Conservation (phyloP, 2,329 filamentous ascomycete genomes). For the Verticillium klebahnii region DNA sequence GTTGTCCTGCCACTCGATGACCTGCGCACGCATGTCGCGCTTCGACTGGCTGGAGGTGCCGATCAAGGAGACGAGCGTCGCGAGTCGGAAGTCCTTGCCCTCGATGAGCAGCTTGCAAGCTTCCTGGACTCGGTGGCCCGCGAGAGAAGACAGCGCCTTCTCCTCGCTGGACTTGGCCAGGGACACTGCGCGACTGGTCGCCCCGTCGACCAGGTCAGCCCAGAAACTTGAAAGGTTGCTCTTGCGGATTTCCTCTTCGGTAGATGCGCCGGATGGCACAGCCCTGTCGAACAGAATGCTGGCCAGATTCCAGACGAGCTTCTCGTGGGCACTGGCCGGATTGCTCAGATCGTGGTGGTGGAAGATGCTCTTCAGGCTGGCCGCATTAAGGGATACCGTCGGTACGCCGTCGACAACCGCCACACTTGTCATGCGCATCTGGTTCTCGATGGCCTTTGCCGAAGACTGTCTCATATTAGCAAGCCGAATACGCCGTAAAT, state of each 20-base stretch:
- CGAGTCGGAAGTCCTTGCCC: constrained; percentile 76
- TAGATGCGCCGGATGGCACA: constrained; percentile 24
- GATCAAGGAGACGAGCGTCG: constrained; percentile 77
- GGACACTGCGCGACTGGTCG: constrained; percentile 48
- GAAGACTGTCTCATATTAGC: constrained; percentile 36
- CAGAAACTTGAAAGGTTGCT: constrained; percentile 65
- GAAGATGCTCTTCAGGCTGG: constrained; percentile 31
- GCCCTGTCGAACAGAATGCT: constrained; percentile 81
- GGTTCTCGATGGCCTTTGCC: constrained; percentile 48
- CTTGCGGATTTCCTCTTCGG: constrained; percentile 41
- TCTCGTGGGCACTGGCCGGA: constrained; percentile 56
- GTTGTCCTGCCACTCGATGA: constrained; percentile 78
- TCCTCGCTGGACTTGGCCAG: constrained; percentile 67
- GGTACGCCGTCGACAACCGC: constrained; percentile 54
- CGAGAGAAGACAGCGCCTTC: constrained; percentile 75
- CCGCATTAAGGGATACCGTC: constrained; percentile 41
- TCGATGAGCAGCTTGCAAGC: constrained; percentile 77
- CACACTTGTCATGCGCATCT: constrained; percentile 53
- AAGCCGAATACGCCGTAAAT: background rate
- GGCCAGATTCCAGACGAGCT: constrained; percentile 78
- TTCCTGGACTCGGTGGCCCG: constrained; percentile 72
- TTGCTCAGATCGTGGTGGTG: constrained; percentile 35
- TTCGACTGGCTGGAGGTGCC: constrained; percentile 66
- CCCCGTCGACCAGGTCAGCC: constrained; percentile 59
- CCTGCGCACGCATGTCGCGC: constrained; percentile 72